Conservation (phyloP, 345 rosid genomes). For the Mercurialis annua region DNA sequence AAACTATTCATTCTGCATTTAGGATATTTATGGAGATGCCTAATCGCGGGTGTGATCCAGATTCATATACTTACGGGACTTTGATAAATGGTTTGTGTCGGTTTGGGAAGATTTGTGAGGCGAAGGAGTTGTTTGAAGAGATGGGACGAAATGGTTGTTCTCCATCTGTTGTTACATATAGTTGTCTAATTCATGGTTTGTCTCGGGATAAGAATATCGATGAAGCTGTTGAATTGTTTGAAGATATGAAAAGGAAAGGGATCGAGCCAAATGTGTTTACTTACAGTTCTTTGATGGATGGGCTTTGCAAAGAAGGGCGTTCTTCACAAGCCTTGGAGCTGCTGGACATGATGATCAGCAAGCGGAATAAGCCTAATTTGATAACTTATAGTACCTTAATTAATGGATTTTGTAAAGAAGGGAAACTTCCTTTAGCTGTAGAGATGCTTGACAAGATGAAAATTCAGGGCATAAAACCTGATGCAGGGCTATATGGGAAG, state of each 20-base stretch:
- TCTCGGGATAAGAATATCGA: conserved; percentile 52
- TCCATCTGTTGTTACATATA: conserved; percentile 81
- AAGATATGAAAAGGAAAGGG: conserved; percentile 65
- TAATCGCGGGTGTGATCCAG: conserved; percentile 57
- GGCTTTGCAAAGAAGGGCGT: conserved; percentile 64
- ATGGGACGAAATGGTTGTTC: conserved; percentile 68
- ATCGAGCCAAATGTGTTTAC: conserved; percentile 86
- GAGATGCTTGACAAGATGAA: conserved; percentile 82
- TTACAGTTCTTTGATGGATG: conserved; percentile 78
- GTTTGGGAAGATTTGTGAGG: conserved; percentile 59
- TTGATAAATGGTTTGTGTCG: conserved; percentile 79
- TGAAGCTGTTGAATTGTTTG: conserved; percentile 63
- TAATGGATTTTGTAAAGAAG: conserved; percentile 72
- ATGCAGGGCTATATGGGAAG: conserved; percentile 77
- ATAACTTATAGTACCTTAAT: conserved; percentile 66
- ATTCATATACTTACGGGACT: conserved; percentile 88
- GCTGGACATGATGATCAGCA: conserved; percentile 61
- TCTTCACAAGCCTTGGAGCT: conserved; percentile 61
- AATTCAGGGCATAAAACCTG: conserved; percentile 85
- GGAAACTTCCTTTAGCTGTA: conserved; percentile 61
- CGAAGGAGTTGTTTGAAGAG: conserved; percentile 63
- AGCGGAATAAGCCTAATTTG: conserved; percentile 52
- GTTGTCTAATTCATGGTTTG: conserved; percentile 67
- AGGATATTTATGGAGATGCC: conserved; percentile 82
- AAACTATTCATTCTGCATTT: conserved; percentile 63